Evolutionary conservation across 225 moss, liverwort and hornwort genomes (phyloP), one percentile per base, ranked within the genome.

Genomic region (Neckera pumila): DNA sequence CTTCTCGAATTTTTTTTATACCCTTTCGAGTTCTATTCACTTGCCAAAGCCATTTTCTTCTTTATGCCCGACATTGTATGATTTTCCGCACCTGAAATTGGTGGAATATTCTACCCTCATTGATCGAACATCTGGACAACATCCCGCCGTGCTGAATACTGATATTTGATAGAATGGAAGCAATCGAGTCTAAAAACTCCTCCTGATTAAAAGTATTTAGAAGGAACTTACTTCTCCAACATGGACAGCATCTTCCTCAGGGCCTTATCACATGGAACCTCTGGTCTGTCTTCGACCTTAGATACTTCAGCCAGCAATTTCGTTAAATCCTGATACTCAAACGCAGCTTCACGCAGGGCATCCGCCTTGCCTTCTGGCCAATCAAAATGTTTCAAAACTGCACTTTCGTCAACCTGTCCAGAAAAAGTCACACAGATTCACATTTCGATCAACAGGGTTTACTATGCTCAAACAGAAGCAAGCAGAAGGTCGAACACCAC

Each of bases 331-430:
- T 92, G 94, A 75, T 96, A 93, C 86, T 97, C 97, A 86, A 97
- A 97, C 28, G 96, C 94, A 81, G 94, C 96, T 92, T 97, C 97
- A 51, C 97, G 92, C 40, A 97, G 81, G 10, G 95, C 97, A 90
- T 97, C 97, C 42, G 97, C 96, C 84, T 97, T 96, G 70, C 90
- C 93, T 81, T 97, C 96, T 42, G 97, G 97, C 97, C 97, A 97
- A 79, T 97, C 97, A 84, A 97, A 97, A 88, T 97, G 97, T 86
- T 97, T 97, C 90, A 97, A 64, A n/a, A 97, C 97, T 45, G 97
- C 96, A 84, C 95, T 90, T 90, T 97, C 95, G 86, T 97, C 97
- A 36, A 97, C 95, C 96, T 96, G 88, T 65, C 76, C 31, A 80
- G 8, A 19, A 6, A 43, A 79, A 64, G 45, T 12, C 73, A 19